Conservation (phyloP, 1,284 basidiomycete genomes). For the Fomitopsis pinicola region DNA sequence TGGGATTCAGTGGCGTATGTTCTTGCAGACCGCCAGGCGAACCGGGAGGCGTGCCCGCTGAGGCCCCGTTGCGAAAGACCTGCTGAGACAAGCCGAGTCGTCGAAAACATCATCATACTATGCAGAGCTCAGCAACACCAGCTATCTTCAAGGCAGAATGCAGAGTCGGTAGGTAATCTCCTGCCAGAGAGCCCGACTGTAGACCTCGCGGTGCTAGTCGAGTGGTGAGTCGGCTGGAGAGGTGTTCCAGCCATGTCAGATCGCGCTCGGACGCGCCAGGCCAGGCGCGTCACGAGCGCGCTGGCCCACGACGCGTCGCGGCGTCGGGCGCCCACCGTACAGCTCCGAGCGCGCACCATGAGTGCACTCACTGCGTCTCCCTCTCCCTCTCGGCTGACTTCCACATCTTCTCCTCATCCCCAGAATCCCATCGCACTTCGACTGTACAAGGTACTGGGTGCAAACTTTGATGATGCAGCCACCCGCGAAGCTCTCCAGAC, state of each 20-base stretch:
- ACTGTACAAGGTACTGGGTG: constrained; percentile 85
- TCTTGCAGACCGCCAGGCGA: not conserved
- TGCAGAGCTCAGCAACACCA: not conserved
- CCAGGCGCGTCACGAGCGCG: not conserved
- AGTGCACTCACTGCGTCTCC: constrained; percentile 18
- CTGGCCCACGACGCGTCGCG: not conserved
- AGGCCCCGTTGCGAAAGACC: not conserved
- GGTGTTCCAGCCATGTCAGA: not conserved
- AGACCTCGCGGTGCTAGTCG: not conserved
- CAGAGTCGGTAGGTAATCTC: not conserved
- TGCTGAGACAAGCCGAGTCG: not conserved
- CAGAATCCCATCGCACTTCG: constrained; percentile 74
- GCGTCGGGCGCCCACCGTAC: not conserved
- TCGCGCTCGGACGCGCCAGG: not conserved
- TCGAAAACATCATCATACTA: not conserved
- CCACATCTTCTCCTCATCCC: constrained; percentile 17
- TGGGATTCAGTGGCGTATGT: not conserved
- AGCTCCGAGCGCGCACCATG: constrained; percentile 13
- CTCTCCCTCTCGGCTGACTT: constrained; percentile 14
- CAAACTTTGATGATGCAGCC: constrained; percentile 78
- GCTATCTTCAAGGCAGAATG: not conserved
- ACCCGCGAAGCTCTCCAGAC: constrained; percentile 81
- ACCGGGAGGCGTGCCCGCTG: not conserved
- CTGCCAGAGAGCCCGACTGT: not conserved
- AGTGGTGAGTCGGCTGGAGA: not conserved